A percentile compares a stretch with the other conserved stretches of the same genome.
phyloP scores from a whole-genome alignment of 306 rosid genomes.

The Lathyrus aphaca region DNA sequence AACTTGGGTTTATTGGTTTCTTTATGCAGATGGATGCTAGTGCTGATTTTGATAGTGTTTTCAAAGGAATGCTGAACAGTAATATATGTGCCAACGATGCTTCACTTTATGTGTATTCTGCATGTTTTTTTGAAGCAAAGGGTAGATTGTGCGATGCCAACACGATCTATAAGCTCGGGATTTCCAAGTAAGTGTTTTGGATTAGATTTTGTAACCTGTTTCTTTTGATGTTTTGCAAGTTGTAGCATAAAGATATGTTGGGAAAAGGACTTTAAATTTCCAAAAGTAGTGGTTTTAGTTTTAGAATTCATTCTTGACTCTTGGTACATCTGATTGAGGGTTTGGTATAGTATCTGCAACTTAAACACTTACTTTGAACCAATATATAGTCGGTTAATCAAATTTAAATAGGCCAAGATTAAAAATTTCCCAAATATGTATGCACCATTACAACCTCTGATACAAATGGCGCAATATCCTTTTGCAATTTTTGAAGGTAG shows the following conservation, averaged over 20 bases:
- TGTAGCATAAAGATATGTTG: neutral
- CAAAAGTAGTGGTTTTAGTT: constrained; percentile 1
- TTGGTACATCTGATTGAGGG: neutral
- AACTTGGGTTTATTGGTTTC: constrained; percentile 36
- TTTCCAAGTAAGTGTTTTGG: constrained; percentile 57
- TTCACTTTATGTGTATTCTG: constrained; percentile 52
- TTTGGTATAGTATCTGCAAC: too few relatives aligned
- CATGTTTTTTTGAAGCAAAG: constrained; percentile 48
- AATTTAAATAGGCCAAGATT: too few relatives aligned
- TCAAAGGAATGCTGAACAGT: constrained; percentile 58
- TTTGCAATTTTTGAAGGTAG: too few relatives aligned
- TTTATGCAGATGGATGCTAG: constrained; percentile 62
- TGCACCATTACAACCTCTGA: too few relatives aligned
- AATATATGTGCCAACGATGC: constrained; percentile 61
- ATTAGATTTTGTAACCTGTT: constrained; percentile 22
- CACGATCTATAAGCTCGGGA: constrained; percentile 67
- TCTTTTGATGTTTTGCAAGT: constrained; percentile 26
- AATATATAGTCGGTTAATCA: too few relatives aligned
- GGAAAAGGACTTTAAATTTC: neutral
- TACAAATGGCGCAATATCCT: too few relatives aligned
- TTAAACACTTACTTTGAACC: too few relatives aligned
- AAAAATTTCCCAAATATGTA: too few relatives aligned
- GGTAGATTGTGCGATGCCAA: constrained; percentile 68
- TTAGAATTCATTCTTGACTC: neutral
- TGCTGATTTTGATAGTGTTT: constrained; percentile 55